Evolutionary conservation across 208 protist species (phyloP).

Genomic region (Trichomonas vaginalis): DNA sequence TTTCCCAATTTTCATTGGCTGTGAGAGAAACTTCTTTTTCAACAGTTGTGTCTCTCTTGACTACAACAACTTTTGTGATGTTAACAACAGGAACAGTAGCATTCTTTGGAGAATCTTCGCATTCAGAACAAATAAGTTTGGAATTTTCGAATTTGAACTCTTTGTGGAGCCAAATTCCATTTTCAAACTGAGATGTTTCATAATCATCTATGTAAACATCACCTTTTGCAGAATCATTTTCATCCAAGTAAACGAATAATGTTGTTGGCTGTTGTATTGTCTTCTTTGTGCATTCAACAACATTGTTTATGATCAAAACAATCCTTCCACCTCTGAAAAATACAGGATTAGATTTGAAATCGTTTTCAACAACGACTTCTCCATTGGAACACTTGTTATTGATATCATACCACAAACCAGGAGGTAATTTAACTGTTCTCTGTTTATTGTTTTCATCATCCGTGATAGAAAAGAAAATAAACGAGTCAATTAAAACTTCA

Average conservation of each 20-base stretch:
- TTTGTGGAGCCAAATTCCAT: background rate
- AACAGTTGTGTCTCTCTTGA: background rate
- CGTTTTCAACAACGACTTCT: background rate
- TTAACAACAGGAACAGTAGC: background rate
- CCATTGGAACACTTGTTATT: slow-evolving; percentile 32
- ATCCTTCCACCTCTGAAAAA: slow-evolving; percentile 71
- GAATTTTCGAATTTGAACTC: background rate
- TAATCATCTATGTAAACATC: slow-evolving; percentile 32
- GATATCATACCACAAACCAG: slow-evolving; percentile 38
- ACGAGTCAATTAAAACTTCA: slow-evolving; percentile 68
- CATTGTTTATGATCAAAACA: slow-evolving; percentile 61
- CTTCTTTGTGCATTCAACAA: slow-evolving; percentile 54
- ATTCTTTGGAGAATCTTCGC: background rate
- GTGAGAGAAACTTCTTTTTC: background rate
- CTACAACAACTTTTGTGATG: background rate
- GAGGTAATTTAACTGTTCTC: slow-evolving; percentile 50
- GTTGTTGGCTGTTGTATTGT: slow-evolving; percentile 49
- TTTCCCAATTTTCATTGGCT: background rate
- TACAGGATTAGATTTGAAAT: slow-evolving; percentile 45
- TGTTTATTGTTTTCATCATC: slow-evolving; percentile 48
- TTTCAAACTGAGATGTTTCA: background rate
- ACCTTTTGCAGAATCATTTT: slow-evolving; percentile 11
- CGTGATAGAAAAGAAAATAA: slow-evolving; percentile 60
- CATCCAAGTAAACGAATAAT: slow-evolving; percentile 34
- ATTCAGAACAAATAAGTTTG: background rate